Conservation (phyloP, 257 asterid species). For the Solanum chmielewskii region DNA sequence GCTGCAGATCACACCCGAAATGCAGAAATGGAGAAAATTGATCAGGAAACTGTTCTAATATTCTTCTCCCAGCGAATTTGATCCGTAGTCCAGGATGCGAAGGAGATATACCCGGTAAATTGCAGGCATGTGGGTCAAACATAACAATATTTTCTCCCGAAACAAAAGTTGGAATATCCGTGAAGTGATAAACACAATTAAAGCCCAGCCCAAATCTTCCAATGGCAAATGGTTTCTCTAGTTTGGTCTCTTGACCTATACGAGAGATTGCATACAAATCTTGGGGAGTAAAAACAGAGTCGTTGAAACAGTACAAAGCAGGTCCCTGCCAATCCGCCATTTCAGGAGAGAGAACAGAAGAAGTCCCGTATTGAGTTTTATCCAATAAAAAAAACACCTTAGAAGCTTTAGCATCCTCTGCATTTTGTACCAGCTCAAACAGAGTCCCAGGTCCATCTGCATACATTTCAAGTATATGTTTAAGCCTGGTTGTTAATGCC, state of each 20-base stretch:
- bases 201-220: constrained; percentile 98
- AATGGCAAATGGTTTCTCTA: constrained; percentile 94
- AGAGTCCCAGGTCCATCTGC: constrained; percentile 95
- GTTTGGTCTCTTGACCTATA: constrained; percentile 94
- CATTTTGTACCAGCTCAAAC: constrained; percentile 93
- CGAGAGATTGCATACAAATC: constrained; percentile 96
- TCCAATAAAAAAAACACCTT: constrained; percentile 78
- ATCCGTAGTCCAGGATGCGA: constrained; percentile 94
- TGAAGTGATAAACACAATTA: constrained; percentile 87
- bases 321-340: constrained; percentile 99
- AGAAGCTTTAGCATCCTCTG: constrained; percentile 96
- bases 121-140: constrained; percentile 96
- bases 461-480: constrained; percentile 97
- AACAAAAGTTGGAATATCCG: constrained; percentile 90
- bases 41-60: constrained; percentile 92
- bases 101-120: constrained; percentile 93
- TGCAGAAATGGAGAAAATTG: constrained; percentile 94
- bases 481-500: constrained; percentile 87
- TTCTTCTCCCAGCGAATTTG: constrained; percentile 61
- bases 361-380: constrained; percentile 81
- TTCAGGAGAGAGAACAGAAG: constrained; percentile 95
- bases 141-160: constrained; percentile 94
- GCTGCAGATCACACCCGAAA: constrained; percentile 85
- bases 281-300: constrained; percentile 89
- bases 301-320: constrained; percentile 90